Evolutionary conservation across 139 green algal species (phyloP), one percentile per base, ranked within the genome.

Genomic region (Haematococcus sp.): DNA sequence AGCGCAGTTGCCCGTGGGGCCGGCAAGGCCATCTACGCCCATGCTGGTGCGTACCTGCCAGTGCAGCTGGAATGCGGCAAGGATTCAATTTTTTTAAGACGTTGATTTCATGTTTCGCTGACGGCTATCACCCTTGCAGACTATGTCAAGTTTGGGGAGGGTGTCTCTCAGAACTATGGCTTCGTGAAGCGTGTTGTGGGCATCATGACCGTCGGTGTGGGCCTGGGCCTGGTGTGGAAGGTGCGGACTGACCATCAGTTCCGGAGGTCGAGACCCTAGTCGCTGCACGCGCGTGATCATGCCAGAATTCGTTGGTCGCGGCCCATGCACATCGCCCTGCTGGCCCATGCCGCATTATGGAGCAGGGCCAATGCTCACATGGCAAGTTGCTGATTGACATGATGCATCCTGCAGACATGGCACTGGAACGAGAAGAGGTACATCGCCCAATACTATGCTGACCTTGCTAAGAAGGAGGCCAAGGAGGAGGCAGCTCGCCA

Each of bases 381-480:
- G 17, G 17, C 4, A 55, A 23, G 46, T 55, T 55, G 54, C 9
- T 61, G 23, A 32, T 61, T 2, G 17, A 4, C 20, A 25, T 23
- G n/a, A 49, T 19, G 11, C 40, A 7, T 54, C 27, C 15, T 60
- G 59, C 76, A 88, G 83, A 83, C 82, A 20, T 86, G 78, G 75
- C 84, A 89, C 73, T 89, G 84, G 84, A 89, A 89, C 63, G 78
- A 85, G 70, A 87, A 87, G 81, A 69, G 81, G 46, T 79, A 82
- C 59, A 81, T 85, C 35, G 80, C 79, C 2, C 81, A 89, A 64
- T 89, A 86, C 76, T 89, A 89, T 46, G 68, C 77, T 15, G 80
- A 86, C 43, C 63, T 86, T 23, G 71, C 80, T 0, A 75, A 65
- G 33, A 75, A 73, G 43, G 80, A 86, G 72, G 68, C 69, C 51